These are phyloP conservation scores for Blastocystis sp. DNA, from an alignment of 352 stramenopile species.

Conservation along the genomic window DNA sequence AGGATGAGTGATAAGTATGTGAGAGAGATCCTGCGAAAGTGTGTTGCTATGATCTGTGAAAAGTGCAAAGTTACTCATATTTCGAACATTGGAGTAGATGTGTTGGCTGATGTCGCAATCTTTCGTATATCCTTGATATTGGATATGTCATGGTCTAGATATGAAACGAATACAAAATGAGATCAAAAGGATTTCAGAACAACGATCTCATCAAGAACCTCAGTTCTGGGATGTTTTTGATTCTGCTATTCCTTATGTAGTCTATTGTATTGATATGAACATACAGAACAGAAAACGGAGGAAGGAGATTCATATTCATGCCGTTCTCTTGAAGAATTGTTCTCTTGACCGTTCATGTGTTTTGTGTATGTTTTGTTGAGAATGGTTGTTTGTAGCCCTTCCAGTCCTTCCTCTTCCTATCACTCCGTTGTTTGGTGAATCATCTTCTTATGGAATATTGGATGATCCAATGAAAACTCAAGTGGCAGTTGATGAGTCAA, in stretches of 20 bases:
- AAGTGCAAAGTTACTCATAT: background rate
- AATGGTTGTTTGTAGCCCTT: background rate
- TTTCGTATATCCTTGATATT: background rate
- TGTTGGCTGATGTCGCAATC: background rate
- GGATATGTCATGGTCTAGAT: background rate
- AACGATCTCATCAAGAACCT: background rate
- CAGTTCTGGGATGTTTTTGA: background rate
- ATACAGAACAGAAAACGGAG: background rate
- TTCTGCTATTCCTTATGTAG: background rate
- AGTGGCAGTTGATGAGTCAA: too few relatives aligned
- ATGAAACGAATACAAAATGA: background rate
- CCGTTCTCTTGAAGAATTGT: background rate
- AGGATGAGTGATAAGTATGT: background rate
- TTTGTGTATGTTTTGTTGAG: background rate
- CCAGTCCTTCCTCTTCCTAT: background rate
- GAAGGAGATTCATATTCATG: background rate
- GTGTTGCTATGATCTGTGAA: background rate
- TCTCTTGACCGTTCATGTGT: background rate
- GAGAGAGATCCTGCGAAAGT: background rate
- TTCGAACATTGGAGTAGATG: background rate
- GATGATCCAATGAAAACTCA: background rate
- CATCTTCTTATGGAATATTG: background rate
- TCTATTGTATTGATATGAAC: background rate
- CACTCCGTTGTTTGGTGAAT: background rate
- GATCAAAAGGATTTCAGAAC: background rate